A percentile compares a stretch with the other conserved stretches of the same genome.
Evolutionary conservation across 768 basidiomycete genomes (phyloP).

Genomic region (Lactarius pseudohatsudake): DNA sequence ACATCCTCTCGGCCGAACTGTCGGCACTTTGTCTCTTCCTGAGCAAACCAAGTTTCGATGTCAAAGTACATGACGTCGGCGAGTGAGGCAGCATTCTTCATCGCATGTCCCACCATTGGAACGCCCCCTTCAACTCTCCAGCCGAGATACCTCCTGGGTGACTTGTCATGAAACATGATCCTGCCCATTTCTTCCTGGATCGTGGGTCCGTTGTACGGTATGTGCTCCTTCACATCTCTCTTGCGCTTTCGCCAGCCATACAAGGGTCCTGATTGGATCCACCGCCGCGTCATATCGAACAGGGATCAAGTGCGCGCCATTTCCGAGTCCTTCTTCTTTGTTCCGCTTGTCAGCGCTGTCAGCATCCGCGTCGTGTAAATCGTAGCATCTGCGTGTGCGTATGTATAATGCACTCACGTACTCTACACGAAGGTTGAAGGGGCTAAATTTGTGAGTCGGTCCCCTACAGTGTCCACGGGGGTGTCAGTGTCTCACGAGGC

Average conservation of each 20-base stretch:
- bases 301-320: slow-evolving; percentile 14
- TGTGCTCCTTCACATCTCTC: neutral
- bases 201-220: slow-evolving; percentile 19
- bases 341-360: neutral
- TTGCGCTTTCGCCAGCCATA: too few species aligned
- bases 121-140: neutral
- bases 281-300: too few species aligned
- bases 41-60: too few species aligned
- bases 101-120: neutral
- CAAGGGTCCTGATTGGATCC: too few species aligned
- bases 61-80: too few species aligned
- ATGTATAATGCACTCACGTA: neutral
- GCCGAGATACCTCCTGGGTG: slow-evolving; percentile 13
- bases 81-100: neutral
- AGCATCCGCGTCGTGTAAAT: neutral
- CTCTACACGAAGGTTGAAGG: slow-evolving; percentile 7
- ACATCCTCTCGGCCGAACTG: too few species aligned
- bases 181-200: neutral
- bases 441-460: slow-evolving; percentile 7
- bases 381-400: slow-evolving; percentile 16
- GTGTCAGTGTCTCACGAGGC: neutral
- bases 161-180: neutral
- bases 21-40: too few species aligned
- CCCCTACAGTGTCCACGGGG: neutral
- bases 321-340: neutral